Evolutionary conservation across 495 filamentous ascomycete genomes (phyloP).

Genomic region (Penicillium chermesinum): DNA sequence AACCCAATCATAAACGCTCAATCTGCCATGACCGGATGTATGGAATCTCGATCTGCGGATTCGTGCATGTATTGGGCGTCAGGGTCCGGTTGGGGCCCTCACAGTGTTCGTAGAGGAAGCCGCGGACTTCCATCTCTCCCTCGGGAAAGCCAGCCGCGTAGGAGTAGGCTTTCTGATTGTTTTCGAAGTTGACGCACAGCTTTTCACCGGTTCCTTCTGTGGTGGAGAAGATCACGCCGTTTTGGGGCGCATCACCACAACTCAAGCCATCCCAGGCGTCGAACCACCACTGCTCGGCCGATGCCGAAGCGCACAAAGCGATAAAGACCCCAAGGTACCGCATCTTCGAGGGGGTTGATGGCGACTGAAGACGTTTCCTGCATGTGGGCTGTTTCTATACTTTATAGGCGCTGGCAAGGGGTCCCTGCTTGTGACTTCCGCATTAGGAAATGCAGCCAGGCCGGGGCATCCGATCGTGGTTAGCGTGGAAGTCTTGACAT

Average conservation of each 20-base stretch:
- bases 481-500: neutral
- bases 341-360: neutral
- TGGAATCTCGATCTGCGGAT: conserved; percentile 3
- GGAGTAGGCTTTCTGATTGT: conserved; percentile 1
- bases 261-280: conserved; percentile 10
- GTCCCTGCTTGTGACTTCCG: conserved; percentile 1
- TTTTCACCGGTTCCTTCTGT: conserved; percentile 1
- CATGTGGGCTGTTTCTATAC: neutral
- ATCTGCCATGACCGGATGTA: conserved; percentile 3
- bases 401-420: conserved; percentile 1
- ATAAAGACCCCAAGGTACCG: conserved; percentile 1
- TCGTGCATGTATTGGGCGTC: conserved; percentile 5
- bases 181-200: conserved; percentile 1
- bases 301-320: neutral
- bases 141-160: neutral
- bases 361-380: no score
- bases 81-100: conserved; percentile 3
- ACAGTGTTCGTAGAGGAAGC: conserved; percentile 7
- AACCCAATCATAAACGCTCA: neutral
- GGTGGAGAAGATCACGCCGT: conserved; percentile 2
- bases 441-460: neutral
- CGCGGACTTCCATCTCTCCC: neutral
- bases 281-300: conserved; percentile 6
- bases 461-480: neutral
- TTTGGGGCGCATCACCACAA: conserved; percentile 6